Evolutionary conservation across 306 rosid genomes (phyloP).

Genomic region (Dalbergia cochinchinensis): DNA sequence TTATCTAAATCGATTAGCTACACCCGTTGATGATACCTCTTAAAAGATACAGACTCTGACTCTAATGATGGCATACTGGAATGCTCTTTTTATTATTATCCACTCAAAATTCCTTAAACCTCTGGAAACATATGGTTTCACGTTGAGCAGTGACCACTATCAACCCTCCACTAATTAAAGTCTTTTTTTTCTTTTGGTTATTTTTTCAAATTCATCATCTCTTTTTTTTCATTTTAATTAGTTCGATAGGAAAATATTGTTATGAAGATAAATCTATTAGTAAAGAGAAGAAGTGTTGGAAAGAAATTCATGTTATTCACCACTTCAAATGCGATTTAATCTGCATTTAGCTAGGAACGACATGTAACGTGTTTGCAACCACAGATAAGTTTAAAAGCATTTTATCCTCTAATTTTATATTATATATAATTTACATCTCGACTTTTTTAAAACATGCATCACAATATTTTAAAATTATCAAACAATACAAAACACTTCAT

Average conservation of each 20-base stretch:
- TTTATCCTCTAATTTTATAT: too few species aligned
- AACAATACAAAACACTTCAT: too few species aligned
- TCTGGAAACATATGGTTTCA: conserved; percentile 1
- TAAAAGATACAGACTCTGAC: conserved; percentile 40
- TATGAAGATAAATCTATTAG: neutral
- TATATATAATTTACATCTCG: too few species aligned
- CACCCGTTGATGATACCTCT: conserved; percentile 6
- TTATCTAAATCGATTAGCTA: conserved; percentile 19
- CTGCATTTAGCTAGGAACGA: neutral
- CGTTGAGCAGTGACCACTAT: conserved; percentile 14
- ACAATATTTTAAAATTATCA: too few species aligned
- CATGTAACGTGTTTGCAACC: neutral
- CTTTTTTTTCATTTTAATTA: neutral
- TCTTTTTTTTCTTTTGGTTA: neutral
- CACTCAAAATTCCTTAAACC: conserved; percentile 25
- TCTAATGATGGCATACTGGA: conserved; percentile 32
- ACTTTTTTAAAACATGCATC: too few species aligned
- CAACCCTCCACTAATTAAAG: conserved; percentile 29
- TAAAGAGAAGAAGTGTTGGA: too few species aligned
- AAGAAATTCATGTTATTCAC: neutral
- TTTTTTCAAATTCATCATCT: neutral
- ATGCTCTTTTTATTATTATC: conserved; percentile 40
- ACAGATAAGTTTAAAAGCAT: too few species aligned
- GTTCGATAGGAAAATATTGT: neutral
- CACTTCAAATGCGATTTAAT: neutral